phyloP scores from a whole-genome alignment of 1,284 basidiomycete genomes.

The Sparassis latifolia region DNA sequence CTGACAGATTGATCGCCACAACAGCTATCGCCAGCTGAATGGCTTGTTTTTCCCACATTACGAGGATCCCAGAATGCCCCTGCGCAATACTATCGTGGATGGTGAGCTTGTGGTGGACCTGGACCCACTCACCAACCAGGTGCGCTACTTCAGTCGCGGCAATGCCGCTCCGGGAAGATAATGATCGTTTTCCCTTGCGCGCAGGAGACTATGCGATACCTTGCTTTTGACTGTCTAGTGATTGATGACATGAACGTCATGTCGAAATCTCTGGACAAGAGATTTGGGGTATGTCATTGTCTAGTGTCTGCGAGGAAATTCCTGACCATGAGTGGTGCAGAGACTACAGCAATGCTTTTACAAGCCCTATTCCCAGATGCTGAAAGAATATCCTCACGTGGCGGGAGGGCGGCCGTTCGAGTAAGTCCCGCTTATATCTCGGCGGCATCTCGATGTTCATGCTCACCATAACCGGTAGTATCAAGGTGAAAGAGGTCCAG shows the following conservation, averaged over 20 bases:
- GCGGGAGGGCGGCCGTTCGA: slow-evolving; percentile 73
- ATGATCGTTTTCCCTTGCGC: background rate
- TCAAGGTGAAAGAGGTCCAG: slow-evolving; percentile 84
- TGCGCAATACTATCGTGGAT: slow-evolving; percentile 83
- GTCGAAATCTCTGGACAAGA: slow-evolving; percentile 73
- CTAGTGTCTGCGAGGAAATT: slow-evolving; percentile 5
- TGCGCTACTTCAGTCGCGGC: slow-evolving; percentile 7
- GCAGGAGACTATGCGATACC: slow-evolving; percentile 75
- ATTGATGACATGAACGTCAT: slow-evolving; percentile 86
- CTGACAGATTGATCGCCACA: slow-evolving; percentile 89
- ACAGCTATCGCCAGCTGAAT: slow-evolving; percentile 70
- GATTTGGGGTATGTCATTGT: slow-evolving; percentile 74
- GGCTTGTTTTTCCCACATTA: slow-evolving; percentile 89
- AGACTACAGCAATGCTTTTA: slow-evolving; percentile 81
- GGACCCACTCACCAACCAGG: slow-evolving; percentile 67
- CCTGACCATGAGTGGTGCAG: slow-evolving; percentile 35
- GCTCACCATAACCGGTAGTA: slow-evolving; percentile 35
- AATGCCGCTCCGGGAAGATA: background rate
- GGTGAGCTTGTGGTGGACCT: slow-evolving; percentile 93
- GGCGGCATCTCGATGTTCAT: background rate
- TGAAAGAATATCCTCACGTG: slow-evolving; percentile 63
- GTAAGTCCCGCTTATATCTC: slow-evolving; percentile 38
- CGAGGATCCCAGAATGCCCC: slow-evolving; percentile 55
- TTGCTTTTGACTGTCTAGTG: slow-evolving; percentile 93
- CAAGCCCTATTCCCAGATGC: slow-evolving; percentile 72